These are phyloP conservation scores for Nemania sp. DNA, from an alignment of 2,329 filamentous ascomycete species.

Conservation along the genomic window DNA sequence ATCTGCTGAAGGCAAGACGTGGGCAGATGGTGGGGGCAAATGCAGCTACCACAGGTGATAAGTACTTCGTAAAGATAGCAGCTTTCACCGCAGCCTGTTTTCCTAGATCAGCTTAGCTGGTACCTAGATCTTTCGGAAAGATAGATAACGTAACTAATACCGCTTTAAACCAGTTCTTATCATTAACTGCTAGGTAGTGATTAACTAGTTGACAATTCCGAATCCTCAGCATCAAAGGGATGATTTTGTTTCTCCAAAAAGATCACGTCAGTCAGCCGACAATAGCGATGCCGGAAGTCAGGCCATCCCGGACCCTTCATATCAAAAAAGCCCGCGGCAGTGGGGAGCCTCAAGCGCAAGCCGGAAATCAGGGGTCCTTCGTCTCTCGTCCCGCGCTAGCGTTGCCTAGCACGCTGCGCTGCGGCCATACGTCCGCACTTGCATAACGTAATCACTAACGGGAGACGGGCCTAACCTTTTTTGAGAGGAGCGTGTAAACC, in stretches of 20 bases:
- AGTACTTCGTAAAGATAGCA: not conserved
- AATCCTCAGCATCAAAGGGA: no score
- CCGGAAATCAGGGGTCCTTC: conserved; percentile 1
- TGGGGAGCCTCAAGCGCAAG: conserved; percentile 16
- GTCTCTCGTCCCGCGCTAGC: not conserved
- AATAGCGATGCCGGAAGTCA: conserved; percentile 3
- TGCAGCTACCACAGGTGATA: not conserved
- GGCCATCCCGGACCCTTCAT: conserved; percentile 5
- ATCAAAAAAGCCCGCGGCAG: conserved; percentile 4
- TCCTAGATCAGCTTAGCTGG: no score
- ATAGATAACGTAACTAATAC: no score
- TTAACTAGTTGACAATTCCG: no score
- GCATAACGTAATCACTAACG: no score
- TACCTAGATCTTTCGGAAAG: no score
- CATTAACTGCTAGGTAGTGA: no score
- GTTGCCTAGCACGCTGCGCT: conserved; percentile 4
- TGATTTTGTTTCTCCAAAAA: not conserved
- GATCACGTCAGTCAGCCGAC: conserved; percentile 6
- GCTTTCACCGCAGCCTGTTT: no score
- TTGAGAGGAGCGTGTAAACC: no score
- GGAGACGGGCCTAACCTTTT: no score
- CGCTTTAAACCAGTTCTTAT: no score
- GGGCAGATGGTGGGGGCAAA: not conserved
- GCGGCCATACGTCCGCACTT: conserved; percentile 18
- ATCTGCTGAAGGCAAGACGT: not conserved